Evolutionary conservation across 2,329 filamentous ascomycete species (phyloP), one percentile per base, ranked within the genome.

Genomic region (Monilinia polystroma): DNA sequence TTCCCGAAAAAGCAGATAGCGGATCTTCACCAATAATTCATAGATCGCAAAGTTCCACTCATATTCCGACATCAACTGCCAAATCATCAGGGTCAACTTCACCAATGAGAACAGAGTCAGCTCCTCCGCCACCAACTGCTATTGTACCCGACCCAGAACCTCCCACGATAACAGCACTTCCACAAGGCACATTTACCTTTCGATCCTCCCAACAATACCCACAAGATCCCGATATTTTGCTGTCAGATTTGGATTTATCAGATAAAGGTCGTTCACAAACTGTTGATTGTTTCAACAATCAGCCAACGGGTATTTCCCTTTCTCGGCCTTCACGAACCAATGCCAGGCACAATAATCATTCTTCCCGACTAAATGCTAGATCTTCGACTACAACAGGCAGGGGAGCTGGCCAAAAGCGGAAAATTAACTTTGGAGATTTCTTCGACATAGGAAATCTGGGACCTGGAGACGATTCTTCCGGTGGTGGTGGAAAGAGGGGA

Each of bases 401-500:
- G 67, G 87, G 86, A 8, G 85, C 89, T 11, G 90, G 90, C 1
- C 83, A 87, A 72, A 94, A 94, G 77, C 84, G 90, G 53, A 85
- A 90, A 73, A 83, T 91, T 72, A 89, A 90, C 72, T 84, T 91
- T 73, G 85, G 87, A 32, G 90, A 93, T 73, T 87, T 92, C 64
- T 93, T 93, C 75, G 90, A 92, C 73, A 80, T 90, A 10, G 85
- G 86, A 64, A 87, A 85, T 70, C 76, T 90, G 62, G 83, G 83
- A 43, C 81, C 84, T 68, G 85, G 85, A 54, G 89, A 89, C 74
- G 89, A 91, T 67, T 68, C 69, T n/a, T 73, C 72, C 70, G 73
- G 75, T 58, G 75, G 76, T 29, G 75, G 75, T 64, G 75, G 75
- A 56, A 77, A 77, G 70, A 73, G 76, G 53, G 75, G 76, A 55